phyloP scores from a whole-genome alignment of 106 monocot genomes.

The Dendrobium catenatum region DNA sequence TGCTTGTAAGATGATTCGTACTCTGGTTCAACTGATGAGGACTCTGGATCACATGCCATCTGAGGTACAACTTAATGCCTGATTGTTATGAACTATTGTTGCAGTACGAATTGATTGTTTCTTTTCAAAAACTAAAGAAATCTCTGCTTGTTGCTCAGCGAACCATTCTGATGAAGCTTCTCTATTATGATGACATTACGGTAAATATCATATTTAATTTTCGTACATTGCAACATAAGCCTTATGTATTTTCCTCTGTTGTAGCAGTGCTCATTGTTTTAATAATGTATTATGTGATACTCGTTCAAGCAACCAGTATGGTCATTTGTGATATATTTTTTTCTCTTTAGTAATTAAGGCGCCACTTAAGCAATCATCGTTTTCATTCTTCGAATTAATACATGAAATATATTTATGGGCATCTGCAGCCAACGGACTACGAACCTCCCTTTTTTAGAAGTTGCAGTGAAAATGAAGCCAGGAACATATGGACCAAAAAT shows the following conservation, averaged over 20 bases:
- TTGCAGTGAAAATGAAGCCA: conserved; percentile 69
- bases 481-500: conserved; percentile 66
- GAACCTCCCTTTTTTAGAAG: conserved; percentile 93
- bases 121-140: conserved; percentile 1
- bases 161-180: conserved; percentile 92
- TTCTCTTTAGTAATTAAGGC: neutral
- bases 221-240: neutral
- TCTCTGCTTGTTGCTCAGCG: conserved; percentile 45
- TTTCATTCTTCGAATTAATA: neutral
- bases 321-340: neutral
- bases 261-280: neutral
- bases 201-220: conserved; percentile 24
- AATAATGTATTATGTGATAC: neutral
- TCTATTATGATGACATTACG: conserved; percentile 90
- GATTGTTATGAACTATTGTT: neutral
- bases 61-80: conserved; percentile 39
- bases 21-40: conserved; percentile 89
- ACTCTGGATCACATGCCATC: conserved; percentile 93
- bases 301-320: neutral
- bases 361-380: neutral
- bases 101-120: neutral
- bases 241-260: neutral
- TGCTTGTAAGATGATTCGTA: conserved; percentile 98
- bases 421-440: conserved; percentile 81
- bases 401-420: neutral